A percentile compares a stretch with the other conserved stretches of the same genome.
phyloP scores from a whole-genome alignment of 2,329 filamentous ascomycete species.

The Falciphora oryzae region DNA sequence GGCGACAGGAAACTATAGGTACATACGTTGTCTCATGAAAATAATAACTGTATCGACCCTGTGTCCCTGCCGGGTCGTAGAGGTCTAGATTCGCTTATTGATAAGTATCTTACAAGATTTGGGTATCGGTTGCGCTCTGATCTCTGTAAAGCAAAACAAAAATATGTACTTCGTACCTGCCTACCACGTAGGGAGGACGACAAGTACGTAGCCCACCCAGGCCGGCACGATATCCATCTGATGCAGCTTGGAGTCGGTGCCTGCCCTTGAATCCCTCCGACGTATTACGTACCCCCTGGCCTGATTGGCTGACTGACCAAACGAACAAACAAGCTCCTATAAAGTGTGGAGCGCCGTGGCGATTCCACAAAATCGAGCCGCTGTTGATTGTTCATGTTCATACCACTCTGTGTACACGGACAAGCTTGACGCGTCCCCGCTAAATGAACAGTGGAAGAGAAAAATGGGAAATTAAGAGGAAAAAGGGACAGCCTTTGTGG shows the following conservation, averaged over 20 bases:
- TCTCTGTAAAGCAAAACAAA: constrained; percentile 3
- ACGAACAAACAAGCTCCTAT: neutral
- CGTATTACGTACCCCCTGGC: neutral
- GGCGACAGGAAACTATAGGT: neutral
- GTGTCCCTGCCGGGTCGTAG: neutral
- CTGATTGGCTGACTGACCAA: neutral
- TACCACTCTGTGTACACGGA: neutral
- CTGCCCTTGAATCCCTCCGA: neutral
- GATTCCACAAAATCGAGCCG: neutral
- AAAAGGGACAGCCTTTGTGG: neutral
- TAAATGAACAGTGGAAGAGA: neutral
- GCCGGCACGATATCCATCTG: neutral
- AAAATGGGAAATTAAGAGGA: neutral
- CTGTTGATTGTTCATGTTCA: neutral
- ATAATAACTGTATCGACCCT: neutral
- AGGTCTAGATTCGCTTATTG: neutral
- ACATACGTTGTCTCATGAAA: neutral
- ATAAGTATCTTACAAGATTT: neutral
- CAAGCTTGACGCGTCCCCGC: neutral
- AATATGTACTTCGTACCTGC: neutral
- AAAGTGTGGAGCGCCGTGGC: neutral
- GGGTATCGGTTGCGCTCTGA: constrained; percentile 5
- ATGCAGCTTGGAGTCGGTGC: no score
- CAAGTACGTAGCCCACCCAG: no score
- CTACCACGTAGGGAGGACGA: neutral